Evolutionary conservation across 208 protist species (phyloP).

Genomic region (Zelonia costaricensis): DNA sequence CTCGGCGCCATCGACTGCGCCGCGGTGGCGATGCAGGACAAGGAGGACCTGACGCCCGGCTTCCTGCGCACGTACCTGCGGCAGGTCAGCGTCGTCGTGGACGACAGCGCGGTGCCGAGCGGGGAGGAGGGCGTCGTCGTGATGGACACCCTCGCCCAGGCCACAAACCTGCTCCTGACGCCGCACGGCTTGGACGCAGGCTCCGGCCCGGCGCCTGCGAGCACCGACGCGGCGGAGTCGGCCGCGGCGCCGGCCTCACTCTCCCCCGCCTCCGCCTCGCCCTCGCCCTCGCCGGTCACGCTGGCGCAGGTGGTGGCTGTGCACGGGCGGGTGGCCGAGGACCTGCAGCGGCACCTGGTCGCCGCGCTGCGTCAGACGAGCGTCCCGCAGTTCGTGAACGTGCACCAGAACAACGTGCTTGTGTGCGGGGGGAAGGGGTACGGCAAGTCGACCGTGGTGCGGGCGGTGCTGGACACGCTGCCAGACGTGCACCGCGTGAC

Average conservation of each 20-base stretch:
- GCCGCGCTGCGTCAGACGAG: conserved; percentile 31
- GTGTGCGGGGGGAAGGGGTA: conserved; percentile 84
- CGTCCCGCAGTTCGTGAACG: conserved; percentile 19
- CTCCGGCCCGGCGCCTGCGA: background rate
- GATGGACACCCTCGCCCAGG: conserved; percentile 30
- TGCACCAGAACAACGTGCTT: conserved; percentile 64
- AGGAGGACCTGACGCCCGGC: conserved; percentile 57
- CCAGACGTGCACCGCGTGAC: conserved; percentile 50
- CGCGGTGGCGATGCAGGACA: conserved; percentile 45
- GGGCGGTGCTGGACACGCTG: conserved; percentile 43
- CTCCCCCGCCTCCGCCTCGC: too few species aligned
- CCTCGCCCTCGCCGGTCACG: conserved; percentile 1
- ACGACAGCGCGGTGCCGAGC: conserved; percentile 2
- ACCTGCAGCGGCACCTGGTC: conserved; percentile 48
- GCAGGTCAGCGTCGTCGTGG: conserved; percentile 33
- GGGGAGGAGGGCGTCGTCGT: conserved; percentile 23
- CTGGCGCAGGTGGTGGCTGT: conserved; percentile 46
- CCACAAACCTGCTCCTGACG: conserved; percentile 68
- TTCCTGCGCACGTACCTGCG: conserved; percentile 64
- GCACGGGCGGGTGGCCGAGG: conserved; percentile 48
- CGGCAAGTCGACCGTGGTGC: conserved; percentile 76
- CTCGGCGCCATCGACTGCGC: conserved; percentile 62
- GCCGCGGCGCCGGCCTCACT: background rate
- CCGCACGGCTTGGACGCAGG: conserved; percentile 31
- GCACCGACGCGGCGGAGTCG: background rate